Percentiles rank a stretch among this genome's conserved stretches.
phyloP scores from a whole-genome alignment of 2,329 filamentous ascomycete genomes.

The Penicillium sclerotigenum region DNA sequence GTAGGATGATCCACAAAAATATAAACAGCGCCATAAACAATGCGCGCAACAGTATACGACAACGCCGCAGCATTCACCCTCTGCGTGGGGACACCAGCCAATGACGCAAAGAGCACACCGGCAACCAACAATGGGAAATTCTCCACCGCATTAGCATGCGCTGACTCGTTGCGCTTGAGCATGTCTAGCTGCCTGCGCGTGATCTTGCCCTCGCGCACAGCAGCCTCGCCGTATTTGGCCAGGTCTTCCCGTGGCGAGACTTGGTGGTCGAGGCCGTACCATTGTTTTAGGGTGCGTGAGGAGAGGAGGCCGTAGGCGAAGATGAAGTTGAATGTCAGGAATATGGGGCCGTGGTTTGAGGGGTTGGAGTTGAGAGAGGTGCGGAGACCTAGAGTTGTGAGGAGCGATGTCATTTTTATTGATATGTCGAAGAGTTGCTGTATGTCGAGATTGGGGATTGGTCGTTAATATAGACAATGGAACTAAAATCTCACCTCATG shows the following conservation, averaged over 20 bases:
- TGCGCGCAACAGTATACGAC: constrained; percentile 42
- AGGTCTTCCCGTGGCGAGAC: constrained; percentile 48
- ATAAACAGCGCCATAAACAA: constrained; percentile 44
- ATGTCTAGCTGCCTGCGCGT: constrained; percentile 43
- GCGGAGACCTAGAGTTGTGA: neutral
- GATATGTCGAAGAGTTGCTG: neutral
- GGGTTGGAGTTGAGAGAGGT: neutral
- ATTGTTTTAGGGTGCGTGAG: constrained; percentile 44
- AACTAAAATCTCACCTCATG: neutral
- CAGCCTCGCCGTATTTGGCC: constrained; percentile 44
- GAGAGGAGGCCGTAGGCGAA: constrained; percentile 45
- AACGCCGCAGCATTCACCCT: constrained; percentile 41
- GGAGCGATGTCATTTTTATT: neutral
- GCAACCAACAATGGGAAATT: constrained; percentile 24
- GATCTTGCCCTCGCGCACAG: constrained; percentile 46
- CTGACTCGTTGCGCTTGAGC: constrained; percentile 45
- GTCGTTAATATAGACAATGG: neutral
- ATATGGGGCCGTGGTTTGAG: neutral
- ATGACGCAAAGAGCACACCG: constrained; percentile 38
- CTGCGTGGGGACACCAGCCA: constrained; percentile 37
- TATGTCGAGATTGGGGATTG: neutral
- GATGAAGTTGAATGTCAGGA: neutral
- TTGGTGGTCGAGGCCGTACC: constrained; percentile 49
- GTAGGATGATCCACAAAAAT: constrained; percentile 37
- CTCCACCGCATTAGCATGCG: constrained; percentile 47